Base-by-base conservation (phyloP, 73 alveolate species). In the Stentor coeruleus region DNA sequence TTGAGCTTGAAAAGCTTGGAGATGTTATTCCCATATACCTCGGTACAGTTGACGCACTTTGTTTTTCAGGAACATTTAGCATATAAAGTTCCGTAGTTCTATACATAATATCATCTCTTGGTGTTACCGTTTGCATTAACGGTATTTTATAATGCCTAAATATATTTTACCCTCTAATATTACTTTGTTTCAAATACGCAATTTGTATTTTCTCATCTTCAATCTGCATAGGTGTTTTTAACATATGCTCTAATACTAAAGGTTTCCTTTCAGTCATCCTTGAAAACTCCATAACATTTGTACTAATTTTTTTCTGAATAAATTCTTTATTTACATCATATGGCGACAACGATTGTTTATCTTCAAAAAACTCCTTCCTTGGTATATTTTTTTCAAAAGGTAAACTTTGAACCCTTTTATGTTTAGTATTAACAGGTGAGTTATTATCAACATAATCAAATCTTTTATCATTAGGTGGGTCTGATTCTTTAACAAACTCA, bases 311-410 rank as follows among this genome's bases (percentile, higher is more conserved):
- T 66, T 20, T 20, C 33, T 28, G 11, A 1, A 33, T 20, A 33
- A 2, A 20, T 66, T 66, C 79, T 66, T 66, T 31, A 66, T 66
- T 66, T 33, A 26, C 37, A 20, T 66, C 79, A 66, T 66, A 66
- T 28, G 79, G 79, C 33, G 40, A 20, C n/a, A 66, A 40, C 26
- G 79, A 66, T 20, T 20, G 20, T 66, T 66, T 20, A 20, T 26
- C 42, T 66, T 66, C 79, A 66, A 66, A 66, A 66, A 66, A 66
- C 37, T 66, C 79, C 33, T 66, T 66, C 33, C 79, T 66, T 31
- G 40, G 40, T 0, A 66, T 66, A 26, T 20, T 66, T 66, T 66
- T 66, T 14, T 66, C 37, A 33, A 66, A 66, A 26, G 40, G n/a
- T 20, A 66, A 11, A 66, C 40, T 66, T 66, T 31, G n/a, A 11